Percentiles rank a stretch among this genome's conserved stretches.
Evolutionary conservation across 2,329 filamentous ascomycete genomes (phyloP).

Genomic region (Cercospora zeae-maydis): DNA sequence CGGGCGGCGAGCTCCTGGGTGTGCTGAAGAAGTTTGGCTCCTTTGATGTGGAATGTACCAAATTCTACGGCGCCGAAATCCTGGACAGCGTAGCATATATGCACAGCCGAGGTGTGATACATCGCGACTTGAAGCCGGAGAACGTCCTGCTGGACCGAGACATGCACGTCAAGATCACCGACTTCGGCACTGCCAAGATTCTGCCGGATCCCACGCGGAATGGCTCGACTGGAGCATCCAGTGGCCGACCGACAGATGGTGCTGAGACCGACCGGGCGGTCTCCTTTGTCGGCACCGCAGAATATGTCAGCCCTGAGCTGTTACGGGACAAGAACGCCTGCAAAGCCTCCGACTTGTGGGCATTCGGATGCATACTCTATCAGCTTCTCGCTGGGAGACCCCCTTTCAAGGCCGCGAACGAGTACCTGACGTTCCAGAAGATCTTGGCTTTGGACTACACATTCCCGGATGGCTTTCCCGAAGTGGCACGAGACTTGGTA

Average conservation of each 20-base stretch:
- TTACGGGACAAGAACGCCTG: constrained; percentile 94
- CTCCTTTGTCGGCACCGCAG: constrained; percentile 95
- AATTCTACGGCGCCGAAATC: constrained; percentile 94
- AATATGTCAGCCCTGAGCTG: constrained; percentile 97
- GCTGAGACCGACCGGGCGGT: constrained; percentile 71
- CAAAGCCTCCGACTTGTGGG: constrained; percentile 97
- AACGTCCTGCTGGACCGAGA: constrained; percentile 93
- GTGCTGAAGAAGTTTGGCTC: constrained; percentile 91
- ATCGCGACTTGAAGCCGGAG: constrained; percentile 93
- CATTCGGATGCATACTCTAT: constrained; percentile 96
- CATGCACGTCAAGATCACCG: constrained; percentile 98
- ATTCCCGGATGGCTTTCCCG: constrained; percentile 84
- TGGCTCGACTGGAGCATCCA: constrained; percentile 29
- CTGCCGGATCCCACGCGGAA: constrained; percentile 55
- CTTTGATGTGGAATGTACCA: constrained; percentile 90
- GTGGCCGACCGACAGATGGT: constrained; percentile 53
- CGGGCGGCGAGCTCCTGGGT: constrained; percentile 84
- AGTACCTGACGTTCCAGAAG: constrained; percentile 97
- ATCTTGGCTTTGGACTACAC: constrained; percentile 93
- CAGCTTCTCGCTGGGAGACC: constrained; percentile 93
- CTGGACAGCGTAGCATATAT: constrained; percentile 96
- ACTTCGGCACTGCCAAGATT: constrained; percentile 97
- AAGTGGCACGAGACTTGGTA: constrained; percentile 80
- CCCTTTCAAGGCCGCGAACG: constrained; percentile 92
- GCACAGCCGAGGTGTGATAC: constrained; percentile 93